Evolutionary conservation across 2,329 filamentous ascomycete genomes (phyloP).

Genomic region (Arachnopeziza araneosa): DNA sequence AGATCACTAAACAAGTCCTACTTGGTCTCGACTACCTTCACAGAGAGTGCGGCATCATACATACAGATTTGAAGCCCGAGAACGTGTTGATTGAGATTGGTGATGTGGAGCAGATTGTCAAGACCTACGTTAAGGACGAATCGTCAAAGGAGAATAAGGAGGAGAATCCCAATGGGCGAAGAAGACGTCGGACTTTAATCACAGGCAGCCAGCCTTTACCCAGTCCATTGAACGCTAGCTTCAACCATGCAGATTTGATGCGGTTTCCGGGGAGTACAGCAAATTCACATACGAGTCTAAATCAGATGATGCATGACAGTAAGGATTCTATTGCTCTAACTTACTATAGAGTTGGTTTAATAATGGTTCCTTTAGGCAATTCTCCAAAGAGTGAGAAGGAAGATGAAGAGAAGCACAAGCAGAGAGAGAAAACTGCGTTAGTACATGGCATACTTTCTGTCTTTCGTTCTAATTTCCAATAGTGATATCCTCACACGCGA

Average conservation of each 20-base stretch:
- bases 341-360: slow-evolving; percentile 41
- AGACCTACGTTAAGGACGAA: slow-evolving; percentile 87
- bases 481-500: slow-evolving; percentile 89
- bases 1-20: slow-evolving; percentile 97
- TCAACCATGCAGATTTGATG: slow-evolving; percentile 69
- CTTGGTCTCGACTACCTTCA: slow-evolving; percentile 94
- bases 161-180: slow-evolving; percentile 84
- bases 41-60: slow-evolving; percentile 96
- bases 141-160: slow-evolving; percentile 64
- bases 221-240: slow-evolving; percentile 87
- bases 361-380: slow-evolving; percentile 47
- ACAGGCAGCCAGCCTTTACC: slow-evolving; percentile 95
- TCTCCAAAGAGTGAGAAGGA: slow-evolving; percentile 43
- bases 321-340: slow-evolving; percentile 32
- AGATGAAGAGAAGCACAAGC: slow-evolving; percentile 63
- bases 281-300: slow-evolving; percentile 68
- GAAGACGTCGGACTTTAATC: slow-evolving; percentile 87
- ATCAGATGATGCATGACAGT: slow-evolving; percentile 80
- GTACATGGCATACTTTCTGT: slow-evolving; percentile 33
- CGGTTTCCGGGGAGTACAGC: slow-evolving; percentile 52
- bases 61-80: slow-evolving; percentile 95
- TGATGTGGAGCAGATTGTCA: slow-evolving; percentile 97
- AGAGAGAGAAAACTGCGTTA: slow-evolving; percentile 91
- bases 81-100: slow-evolving; percentile 99
- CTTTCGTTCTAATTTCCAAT: slow-evolving; percentile 8